phyloP scores from a whole-genome alignment of 2,329 filamentous ascomycete species.

The Diaporthe sp. region DNA sequence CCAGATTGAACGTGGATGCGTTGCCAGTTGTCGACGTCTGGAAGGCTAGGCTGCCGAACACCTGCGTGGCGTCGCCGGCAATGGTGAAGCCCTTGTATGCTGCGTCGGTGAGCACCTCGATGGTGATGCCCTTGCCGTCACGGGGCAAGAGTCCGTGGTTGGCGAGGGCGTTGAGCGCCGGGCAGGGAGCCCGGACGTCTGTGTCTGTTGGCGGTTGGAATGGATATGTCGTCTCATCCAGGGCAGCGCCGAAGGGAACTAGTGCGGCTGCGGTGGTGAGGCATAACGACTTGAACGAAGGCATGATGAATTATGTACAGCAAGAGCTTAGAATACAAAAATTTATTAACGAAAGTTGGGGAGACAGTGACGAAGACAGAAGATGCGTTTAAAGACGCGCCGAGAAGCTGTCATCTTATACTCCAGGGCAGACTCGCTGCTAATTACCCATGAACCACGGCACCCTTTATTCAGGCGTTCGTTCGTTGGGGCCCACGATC shows the following conservation, averaged over 20 bases:
- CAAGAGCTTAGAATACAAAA: neutral
- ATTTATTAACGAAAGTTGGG: neutral
- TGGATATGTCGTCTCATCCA: conserved; percentile 31
- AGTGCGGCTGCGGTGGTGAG: conserved; percentile 2
- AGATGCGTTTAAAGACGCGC: neutral
- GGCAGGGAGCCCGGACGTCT: conserved; percentile 30
- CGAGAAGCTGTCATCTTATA: neutral
- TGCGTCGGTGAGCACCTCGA: neutral
- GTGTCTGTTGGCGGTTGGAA: conserved; percentile 26
- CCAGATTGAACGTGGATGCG: conserved; percentile 32
- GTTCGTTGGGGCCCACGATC: neutral
- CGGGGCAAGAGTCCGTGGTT: conserved; percentile 36
- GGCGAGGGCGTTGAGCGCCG: conserved; percentile 29
- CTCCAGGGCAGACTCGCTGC: neutral
- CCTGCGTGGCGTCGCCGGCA: neutral
- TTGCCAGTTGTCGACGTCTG: conserved; percentile 29
- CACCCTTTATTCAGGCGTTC: neutral
- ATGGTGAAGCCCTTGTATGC: conserved; percentile 5
- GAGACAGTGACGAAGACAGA: neutral
- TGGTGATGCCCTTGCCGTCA: conserved; percentile 30
- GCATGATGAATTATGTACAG: conserved; percentile 3
- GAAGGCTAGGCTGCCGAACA: conserved; percentile 21
- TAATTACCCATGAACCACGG: neutral
- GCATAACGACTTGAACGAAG: conserved; percentile 17
- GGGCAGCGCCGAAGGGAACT: conserved; percentile 7